Percentiles rank a stretch among this genome's conserved stretches.
phyloP scores from a whole-genome alignment of 2,329 filamentous ascomycete genomes.

The Seiridium unicorne region DNA sequence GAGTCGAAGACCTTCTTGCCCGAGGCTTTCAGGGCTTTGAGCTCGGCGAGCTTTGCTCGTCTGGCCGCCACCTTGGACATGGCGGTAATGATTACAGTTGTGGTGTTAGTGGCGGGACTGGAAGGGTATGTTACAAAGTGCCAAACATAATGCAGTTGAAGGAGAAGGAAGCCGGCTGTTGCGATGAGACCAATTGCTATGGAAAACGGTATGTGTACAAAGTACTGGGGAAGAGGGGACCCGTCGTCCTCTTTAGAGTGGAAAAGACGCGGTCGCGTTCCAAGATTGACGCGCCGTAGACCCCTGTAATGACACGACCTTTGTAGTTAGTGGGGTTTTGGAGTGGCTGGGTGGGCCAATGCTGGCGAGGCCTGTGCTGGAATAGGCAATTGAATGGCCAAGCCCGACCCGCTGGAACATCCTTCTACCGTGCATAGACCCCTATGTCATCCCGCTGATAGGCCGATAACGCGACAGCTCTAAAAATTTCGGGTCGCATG shows the following conservation, averaged over 20 bases:
- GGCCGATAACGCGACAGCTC: background rate
- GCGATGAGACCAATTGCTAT: background rate
- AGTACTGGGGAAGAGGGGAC: background rate
- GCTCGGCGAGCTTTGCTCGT: conserved; percentile 67
- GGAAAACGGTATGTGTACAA: background rate
- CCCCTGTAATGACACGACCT: conserved; percentile 4
- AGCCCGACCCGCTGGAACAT: no score
- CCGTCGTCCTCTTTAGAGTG: conserved; percentile 3
- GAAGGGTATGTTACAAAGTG: background rate
- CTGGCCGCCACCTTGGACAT: conserved; percentile 41
- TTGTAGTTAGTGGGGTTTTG: background rate
- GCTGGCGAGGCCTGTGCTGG: no score
- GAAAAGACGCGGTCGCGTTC: conserved; percentile 6
- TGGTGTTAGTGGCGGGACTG: background rate
- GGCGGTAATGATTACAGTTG: conserved; percentile 12
- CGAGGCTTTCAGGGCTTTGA: conserved; percentile 78
- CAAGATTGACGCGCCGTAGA: background rate
- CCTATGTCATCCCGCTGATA: background rate
- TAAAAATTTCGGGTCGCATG: conserved; percentile 5
- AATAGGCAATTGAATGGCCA: no score
- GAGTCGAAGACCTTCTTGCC: conserved; percentile 88
- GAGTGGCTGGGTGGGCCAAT: background rate
- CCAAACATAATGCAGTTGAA: background rate
- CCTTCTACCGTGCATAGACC: no score
- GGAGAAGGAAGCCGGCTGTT: background rate